Base-by-base conservation (phyloP, 768 basidiomycete genomes). In the Dioszegia hungarica region DNA sequence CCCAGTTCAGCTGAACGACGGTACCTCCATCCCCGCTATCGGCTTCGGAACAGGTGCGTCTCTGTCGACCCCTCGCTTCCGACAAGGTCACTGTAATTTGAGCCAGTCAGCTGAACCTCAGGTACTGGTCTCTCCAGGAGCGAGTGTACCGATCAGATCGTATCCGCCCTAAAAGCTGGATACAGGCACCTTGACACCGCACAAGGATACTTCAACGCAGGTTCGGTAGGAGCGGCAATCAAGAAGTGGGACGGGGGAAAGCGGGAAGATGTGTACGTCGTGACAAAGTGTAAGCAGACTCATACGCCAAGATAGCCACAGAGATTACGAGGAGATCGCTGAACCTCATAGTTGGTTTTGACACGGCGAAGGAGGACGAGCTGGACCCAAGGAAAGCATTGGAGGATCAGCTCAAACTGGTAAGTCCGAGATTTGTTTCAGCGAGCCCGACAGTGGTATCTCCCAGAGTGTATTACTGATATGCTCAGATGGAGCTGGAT, bases 331-430 rank as follows among this genome's bases (percentile, higher is more conserved):
- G n/a, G n/a, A n/a, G n/a, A n/a, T n/a, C n/a, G n/a, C n/a, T n/a
- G n/a, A n/a, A n/a, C n/a, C 14, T 9, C 24, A 22, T 25, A 54
- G 53, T 54, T n/a, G 53, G 53, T 11, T 22, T 17, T 19, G 53
- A 54, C 28, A 36, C 27, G 15, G 43, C 19, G 9, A 29, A 46
- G 25, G 43, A 28, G 15, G 31, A 52, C 2, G 33, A 5, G 54
- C 62, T 61, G 56, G 58, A 75, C 58, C 81, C 86, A 31, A 79
- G 77, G 49, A 77, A 79, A 3, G 77, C 80, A 0, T 69, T 89
- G 11, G 64, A 80, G 36, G 77, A 72, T n/a, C 85, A 84, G 9
- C 72, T 88, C 46, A 69, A 78, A 66, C 82, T 81, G 66, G 77
- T 87, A 5, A 74, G 79, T 60, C 29, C 12, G 12, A 12, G 28